Evolutionary conservation across 306 rosid species (phyloP).

Genomic region (Corylus heterophylla): DNA sequence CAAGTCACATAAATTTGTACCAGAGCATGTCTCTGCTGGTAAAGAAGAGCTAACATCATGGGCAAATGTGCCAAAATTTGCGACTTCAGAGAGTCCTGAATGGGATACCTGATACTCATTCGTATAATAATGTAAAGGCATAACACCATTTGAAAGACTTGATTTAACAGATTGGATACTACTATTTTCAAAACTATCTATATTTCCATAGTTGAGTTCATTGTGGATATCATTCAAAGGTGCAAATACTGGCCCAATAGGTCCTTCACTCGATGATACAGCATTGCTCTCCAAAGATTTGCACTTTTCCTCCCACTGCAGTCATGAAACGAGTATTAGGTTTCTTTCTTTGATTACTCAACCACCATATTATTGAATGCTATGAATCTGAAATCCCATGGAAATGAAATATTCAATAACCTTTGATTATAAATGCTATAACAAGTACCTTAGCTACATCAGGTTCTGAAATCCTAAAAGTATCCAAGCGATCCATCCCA

Average conservation of each 20-base stretch:
- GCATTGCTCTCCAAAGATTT: constrained; percentile 39
- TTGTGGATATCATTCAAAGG: constrained; percentile 89
- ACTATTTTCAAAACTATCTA: constrained; percentile 64
- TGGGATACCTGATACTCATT: constrained; percentile 88
- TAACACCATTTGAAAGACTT: constrained; percentile 65
- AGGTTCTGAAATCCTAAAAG: constrained; percentile 53
- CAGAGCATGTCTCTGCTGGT: constrained; percentile 40
- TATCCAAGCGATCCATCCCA: constrained; percentile 43
- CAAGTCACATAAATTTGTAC: constrained; percentile 34
- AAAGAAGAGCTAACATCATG: constrained; percentile 31
- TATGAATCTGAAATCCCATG: not conserved
- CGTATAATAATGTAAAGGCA: constrained; percentile 88
- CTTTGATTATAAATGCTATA: not conserved
- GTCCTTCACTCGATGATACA: constrained; percentile 33
- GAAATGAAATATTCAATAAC: not conserved
- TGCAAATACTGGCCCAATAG: constrained; percentile 37
- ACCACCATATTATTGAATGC: not conserved
- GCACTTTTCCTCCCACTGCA: constrained; percentile 93
- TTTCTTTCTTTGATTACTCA: not conserved
- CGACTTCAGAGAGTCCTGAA: constrained; percentile 50
- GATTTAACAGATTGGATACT: constrained; percentile 55
- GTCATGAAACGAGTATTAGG: constrained; percentile 18
- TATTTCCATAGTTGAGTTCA: constrained; percentile 63
- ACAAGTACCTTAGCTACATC: constrained; percentile 61
- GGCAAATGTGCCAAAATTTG: constrained; percentile 37